Base-by-base conservation (phyloP, 2,329 filamentous ascomycete genomes). In the Verticillium nonalfalfae region DNA sequence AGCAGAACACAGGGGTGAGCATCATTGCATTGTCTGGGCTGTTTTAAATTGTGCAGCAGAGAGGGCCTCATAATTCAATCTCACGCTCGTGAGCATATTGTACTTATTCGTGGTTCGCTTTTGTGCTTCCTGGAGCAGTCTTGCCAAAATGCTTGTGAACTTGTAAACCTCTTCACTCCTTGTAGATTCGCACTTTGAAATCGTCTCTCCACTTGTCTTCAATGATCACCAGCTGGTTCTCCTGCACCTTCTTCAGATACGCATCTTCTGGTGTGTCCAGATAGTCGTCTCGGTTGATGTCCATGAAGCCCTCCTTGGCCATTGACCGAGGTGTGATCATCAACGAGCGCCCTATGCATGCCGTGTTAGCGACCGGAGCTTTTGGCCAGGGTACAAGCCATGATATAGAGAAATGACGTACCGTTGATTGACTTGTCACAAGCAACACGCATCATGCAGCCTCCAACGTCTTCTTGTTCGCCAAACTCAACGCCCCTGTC, bases 401-500 rank as follows among this genome's bases (percentile, higher is more conserved):
- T 21, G 21, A 21, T 4, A 4, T 1, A 4, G 5, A 31, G 5
- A 5, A 31, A 31, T 31, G 26, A 60, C 66, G 38, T 64, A 71
- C 71, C 71, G 57, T 71, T 74, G 59, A 73, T 72, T 1, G 57
- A 65, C 50, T 66, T 68, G 14, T 75, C 73, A 1, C 70, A 69
- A 0, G 71, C 70, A 40, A 75, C 70, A 58, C 69, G 62, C 66
- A 75, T 63, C 71, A 74, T 74, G 63, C 72, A 74, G 39, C 62
- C 65, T 1, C 70, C 68, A 6, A 71, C 68, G 56, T 75, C 73
- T 7, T 67, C 66, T 35, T 69, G 70, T 59, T 74, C 72, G 7
- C 72, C 72, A 63, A 79, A 79, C 26, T 78, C 73, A 57, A 79
- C 71, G 0, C 76, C 76, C 1, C 66, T 69, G 56, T 75, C 72